phyloP scores from a whole-genome alignment of 2,329 filamentous ascomycete species.

The Diaporthe citriasiana region DNA sequence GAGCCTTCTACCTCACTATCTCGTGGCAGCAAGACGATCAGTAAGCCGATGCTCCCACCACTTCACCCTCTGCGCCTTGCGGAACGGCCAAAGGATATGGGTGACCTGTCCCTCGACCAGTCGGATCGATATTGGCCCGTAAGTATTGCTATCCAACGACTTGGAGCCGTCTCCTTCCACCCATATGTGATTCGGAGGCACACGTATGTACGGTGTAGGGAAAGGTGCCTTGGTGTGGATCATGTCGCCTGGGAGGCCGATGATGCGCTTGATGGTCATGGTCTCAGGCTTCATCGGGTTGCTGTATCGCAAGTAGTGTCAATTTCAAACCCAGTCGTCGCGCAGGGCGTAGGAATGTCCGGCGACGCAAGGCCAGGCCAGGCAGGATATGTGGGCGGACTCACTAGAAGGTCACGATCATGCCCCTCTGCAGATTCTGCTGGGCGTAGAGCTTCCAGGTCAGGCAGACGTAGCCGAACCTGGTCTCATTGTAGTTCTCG shows the following conservation, averaged over 20 bases:
- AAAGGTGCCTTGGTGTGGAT: constrained; percentile 77
- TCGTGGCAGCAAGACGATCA: constrained; percentile 39
- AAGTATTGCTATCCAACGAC: constrained; percentile 88
- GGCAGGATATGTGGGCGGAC: constrained; percentile 43
- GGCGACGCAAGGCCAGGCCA: background rate
- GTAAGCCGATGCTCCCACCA: constrained; percentile 66
- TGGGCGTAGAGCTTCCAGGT: constrained; percentile 72
- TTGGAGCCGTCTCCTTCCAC: constrained; percentile 87
- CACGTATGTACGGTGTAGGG: constrained; percentile 67
- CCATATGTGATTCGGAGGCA: constrained; percentile 92
- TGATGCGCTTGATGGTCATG: constrained; percentile 83
- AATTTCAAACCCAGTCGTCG: background rate
- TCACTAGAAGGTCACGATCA: constrained; percentile 80
- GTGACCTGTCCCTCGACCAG: constrained; percentile 83
- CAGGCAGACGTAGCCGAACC: constrained; percentile 68
- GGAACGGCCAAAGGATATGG: constrained; percentile 78
- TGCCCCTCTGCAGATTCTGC: constrained; percentile 74
- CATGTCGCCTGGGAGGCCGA: constrained; percentile 84
- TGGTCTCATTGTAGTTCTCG: constrained; percentile 71
- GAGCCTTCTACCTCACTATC: constrained; percentile 13
- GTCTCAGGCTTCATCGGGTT: constrained; percentile 79
- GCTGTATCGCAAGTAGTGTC: constrained; percentile 56
- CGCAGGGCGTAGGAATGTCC: background rate
- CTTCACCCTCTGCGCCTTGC: constrained; percentile 68
- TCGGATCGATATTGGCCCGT: constrained; percentile 84